Conservation (phyloP, 1,284 basidiomycete species). For the Apiotrichum domesticum region DNA sequence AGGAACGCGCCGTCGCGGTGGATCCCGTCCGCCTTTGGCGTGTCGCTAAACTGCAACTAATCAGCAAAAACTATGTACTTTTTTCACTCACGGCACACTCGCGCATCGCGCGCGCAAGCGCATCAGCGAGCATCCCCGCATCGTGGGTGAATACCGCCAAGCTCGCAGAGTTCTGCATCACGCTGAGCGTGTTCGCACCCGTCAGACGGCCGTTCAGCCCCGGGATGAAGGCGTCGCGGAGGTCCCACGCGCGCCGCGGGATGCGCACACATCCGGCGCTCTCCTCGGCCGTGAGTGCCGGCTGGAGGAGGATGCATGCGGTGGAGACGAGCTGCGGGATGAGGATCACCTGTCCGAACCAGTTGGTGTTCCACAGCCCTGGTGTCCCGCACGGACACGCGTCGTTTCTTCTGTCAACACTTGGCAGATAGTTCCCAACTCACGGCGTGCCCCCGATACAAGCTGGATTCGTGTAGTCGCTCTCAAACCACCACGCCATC, state of each 20-base stretch:
- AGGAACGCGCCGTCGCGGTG: constrained; percentile 59
- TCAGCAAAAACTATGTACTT: constrained; percentile 55
- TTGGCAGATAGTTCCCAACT: neutral
- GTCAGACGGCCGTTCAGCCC: constrained; percentile 51
- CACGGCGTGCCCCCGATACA: constrained; percentile 48
- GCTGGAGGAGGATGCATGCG: constrained; percentile 56
- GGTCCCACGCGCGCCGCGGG: constrained; percentile 53
- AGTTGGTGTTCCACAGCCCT: constrained; percentile 63
- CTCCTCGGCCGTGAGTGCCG: constrained; percentile 50
- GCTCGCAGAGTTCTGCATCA: constrained; percentile 27
- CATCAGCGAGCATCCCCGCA: constrained; percentile 18
- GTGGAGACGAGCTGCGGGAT: constrained; percentile 56
- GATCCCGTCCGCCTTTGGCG: constrained; percentile 54
- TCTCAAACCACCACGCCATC: constrained; percentile 61
- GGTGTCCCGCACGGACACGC: constrained; percentile 35
- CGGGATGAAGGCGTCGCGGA: constrained; percentile 50
- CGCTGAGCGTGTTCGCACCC: constrained; percentile 54
- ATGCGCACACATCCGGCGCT: constrained; percentile 53
- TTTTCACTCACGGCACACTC: neutral
- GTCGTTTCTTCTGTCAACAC: constrained; percentile 46
- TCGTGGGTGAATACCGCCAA: constrained; percentile 22
- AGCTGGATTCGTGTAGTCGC: constrained; percentile 54
- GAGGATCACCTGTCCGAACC: constrained; percentile 60
- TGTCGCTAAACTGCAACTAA: constrained; percentile 32
- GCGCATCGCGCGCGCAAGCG: constrained; percentile 19